A percentile compares a stretch with the other conserved stretches of the same genome.
Evolutionary conservation across 106 monocot species (phyloP).

Genomic region (Xerophyta viscosa): DNA sequence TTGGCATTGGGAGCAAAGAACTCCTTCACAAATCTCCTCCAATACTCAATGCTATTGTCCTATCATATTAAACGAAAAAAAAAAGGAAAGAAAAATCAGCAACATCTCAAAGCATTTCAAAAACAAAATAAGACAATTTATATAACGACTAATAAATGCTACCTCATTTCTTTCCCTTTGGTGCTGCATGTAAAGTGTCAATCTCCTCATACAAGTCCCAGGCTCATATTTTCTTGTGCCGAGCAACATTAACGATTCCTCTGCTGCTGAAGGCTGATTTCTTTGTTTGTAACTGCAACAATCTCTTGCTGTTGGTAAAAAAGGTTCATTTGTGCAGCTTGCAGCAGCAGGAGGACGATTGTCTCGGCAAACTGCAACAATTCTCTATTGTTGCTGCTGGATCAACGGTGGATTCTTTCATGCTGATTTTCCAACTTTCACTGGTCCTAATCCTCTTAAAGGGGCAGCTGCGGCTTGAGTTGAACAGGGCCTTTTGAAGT

Average conservation of each 20-base stretch:
- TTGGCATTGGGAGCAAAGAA: slow-evolving; percentile 73
- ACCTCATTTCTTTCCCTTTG: slow-evolving; percentile 84
- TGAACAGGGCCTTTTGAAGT: slow-evolving; percentile 24
- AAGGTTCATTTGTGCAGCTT: slow-evolving; percentile 32
- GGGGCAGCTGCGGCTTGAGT: slow-evolving; percentile 29
- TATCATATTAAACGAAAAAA: too few species aligned
- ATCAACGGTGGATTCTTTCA: slow-evolving; percentile 22
- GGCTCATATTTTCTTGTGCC: slow-evolving; percentile 72
- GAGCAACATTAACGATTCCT: slow-evolving; percentile 35
- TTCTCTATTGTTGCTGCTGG: slow-evolving; percentile 31
- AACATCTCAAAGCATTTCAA: too few species aligned
- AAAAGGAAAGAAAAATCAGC: too few species aligned
- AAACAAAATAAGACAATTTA: neutral
- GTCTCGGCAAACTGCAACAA: slow-evolving; percentile 23
- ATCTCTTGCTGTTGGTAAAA: slow-evolving; percentile 31
- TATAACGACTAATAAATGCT: slow-evolving; percentile 5
- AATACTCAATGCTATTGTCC: slow-evolving; percentile 91
- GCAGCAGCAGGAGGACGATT: slow-evolving; percentile 13
- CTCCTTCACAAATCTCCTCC: slow-evolving; percentile 68
- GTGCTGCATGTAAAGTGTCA: slow-evolving; percentile 93
- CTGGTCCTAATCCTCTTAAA: slow-evolving; percentile 31
- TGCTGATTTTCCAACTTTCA: slow-evolving; percentile 42
- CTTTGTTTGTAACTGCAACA: slow-evolving; percentile 31
- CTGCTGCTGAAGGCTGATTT: slow-evolving; percentile 35
- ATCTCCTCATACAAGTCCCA: slow-evolving; percentile 73